Evolutionary conservation across 176 grass and related monocot genomes (phyloP), one percentile per base, ranked within the genome.

Genomic region (Lolium perenne): DNA sequence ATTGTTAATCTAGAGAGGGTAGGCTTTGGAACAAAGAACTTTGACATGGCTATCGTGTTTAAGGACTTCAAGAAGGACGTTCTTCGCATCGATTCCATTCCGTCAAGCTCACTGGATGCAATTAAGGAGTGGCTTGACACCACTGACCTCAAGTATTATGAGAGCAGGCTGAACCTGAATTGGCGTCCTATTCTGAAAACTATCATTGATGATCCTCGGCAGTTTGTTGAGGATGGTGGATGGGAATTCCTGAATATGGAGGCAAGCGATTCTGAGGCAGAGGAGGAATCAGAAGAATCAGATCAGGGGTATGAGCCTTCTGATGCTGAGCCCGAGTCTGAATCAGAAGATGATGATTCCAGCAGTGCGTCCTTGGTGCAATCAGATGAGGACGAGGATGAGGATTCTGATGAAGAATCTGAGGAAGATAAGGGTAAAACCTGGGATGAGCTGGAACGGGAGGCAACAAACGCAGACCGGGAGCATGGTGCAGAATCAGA

Each of bases 361-460:
- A 91, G 88, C 17, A 88, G 86, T 0, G 93, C 71, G 61, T 95
- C 71, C 14, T 74, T 74, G 71, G 71, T 74, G 12, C 46, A 74
- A 74, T 74, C 71, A 26, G 71, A 74, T 8, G 71, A 74, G 71
- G 71, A 74, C 0, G 71, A 74, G 71, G 71, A 90, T 47, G 91
- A 90, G 4, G 93, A 92, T 68, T 94, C 91, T 26, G 93, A 85
- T 29, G 93, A 90, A 46, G 91, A 95, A 32, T 95, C 91, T 0
- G 95, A 98, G 88, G 93, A 98, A 86, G 93, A 98, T 86, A 98
- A 98, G 82, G 93, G 93, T 11, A 98, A 98, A 90, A 95, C 89
- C 11, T 92, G 95, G 93, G 95, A 98, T 69, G 93, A 98, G 32
- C 32, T 35, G 32, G 32, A 35, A 35, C 32, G 32, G 32, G 32